phyloP scores from a whole-genome alignment of 169 alveolate species.

The Eimeria brunetti region DNA sequence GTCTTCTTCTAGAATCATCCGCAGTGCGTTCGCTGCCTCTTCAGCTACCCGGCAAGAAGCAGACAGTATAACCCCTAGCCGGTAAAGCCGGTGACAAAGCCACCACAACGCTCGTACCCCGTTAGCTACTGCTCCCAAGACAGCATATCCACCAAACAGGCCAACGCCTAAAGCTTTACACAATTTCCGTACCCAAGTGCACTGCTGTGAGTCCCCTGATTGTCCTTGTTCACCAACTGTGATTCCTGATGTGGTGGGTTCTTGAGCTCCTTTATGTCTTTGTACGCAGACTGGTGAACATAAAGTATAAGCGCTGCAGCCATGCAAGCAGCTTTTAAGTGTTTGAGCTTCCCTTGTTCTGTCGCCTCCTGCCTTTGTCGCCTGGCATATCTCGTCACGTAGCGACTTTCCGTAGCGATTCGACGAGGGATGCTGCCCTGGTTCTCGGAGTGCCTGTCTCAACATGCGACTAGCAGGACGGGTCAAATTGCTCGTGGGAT shows the following conservation, averaged over 20 bases:
- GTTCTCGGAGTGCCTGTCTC: conserved; percentile 1
- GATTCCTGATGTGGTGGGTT: not conserved
- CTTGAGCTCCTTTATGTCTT: not conserved
- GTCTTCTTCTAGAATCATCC: conserved; percentile 45
- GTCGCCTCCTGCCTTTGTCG: not conserved
- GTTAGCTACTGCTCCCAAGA: not conserved
- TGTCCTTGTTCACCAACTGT: not conserved
- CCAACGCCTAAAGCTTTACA: not conserved
- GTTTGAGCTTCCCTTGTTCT: not conserved
- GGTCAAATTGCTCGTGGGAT: not conserved
- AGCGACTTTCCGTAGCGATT: not conserved
- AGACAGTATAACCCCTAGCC: not conserved
- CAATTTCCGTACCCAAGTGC: not conserved
- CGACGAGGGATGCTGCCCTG: not conserved
- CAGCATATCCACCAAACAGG: not conserved
- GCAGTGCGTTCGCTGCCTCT: conserved; percentile 20
- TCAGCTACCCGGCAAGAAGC: conserved; percentile 33
- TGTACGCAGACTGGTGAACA: not conserved
- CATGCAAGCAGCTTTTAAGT: not conserved
- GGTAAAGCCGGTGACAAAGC: conserved; percentile 1
- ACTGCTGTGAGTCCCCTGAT: not conserved
- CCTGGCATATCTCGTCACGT: conserved; percentile 22
- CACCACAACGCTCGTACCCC: conserved; percentile 32
- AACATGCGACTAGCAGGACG: conserved; percentile 29
- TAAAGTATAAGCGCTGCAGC: not conserved